A percentile compares a stretch with the other conserved stretches of the same genome.
phyloP scores from a whole-genome alignment of 495 filamentous ascomycete genomes.

The Lasiosphaeriaceae sp. region DNA sequence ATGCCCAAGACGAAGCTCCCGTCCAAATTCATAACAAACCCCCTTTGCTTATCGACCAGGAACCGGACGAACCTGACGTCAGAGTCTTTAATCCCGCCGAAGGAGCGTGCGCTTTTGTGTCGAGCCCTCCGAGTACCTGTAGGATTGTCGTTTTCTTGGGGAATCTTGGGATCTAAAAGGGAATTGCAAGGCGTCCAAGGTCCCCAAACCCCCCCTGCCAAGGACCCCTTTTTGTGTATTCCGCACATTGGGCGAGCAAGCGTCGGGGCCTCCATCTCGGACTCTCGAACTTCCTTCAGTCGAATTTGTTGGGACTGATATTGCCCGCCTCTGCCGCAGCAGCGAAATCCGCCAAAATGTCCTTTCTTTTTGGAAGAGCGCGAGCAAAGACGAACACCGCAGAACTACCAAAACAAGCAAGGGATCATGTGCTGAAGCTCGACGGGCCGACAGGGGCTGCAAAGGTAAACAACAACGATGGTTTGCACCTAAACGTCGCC shows the following conservation, averaged over 20 bases:
- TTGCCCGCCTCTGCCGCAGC: not conserved
- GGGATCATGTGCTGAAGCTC: constrained; percentile 51
- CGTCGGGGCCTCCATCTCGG: not conserved
- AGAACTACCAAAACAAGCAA: constrained; percentile 50
- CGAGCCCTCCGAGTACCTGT: not conserved
- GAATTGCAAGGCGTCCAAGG: no score
- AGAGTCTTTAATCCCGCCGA: not conserved
- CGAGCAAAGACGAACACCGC: constrained; percentile 53
- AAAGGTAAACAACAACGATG: constrained; percentile 40
- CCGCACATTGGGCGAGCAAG: no score
- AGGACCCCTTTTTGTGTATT: no score
- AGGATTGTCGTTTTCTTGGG: no score
- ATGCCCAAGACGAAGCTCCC: not conserved
- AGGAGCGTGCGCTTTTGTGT: not conserved
- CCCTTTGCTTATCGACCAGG: not conserved
- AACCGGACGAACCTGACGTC: not conserved
- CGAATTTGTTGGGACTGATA: not conserved
- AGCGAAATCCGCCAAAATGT: constrained; percentile 53
- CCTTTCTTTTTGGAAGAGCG: constrained; percentile 84
- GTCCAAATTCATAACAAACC: constrained; percentile 11
- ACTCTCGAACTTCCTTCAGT: not conserved
- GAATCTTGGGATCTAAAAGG: no score
- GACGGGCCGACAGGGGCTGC: constrained; percentile 47
- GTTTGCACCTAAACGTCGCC: constrained; percentile 2
- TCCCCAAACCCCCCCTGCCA: no score